Evolutionary conservation across 306 rosid species (phyloP).

Genomic region (Medicago ruthenica): DNA sequence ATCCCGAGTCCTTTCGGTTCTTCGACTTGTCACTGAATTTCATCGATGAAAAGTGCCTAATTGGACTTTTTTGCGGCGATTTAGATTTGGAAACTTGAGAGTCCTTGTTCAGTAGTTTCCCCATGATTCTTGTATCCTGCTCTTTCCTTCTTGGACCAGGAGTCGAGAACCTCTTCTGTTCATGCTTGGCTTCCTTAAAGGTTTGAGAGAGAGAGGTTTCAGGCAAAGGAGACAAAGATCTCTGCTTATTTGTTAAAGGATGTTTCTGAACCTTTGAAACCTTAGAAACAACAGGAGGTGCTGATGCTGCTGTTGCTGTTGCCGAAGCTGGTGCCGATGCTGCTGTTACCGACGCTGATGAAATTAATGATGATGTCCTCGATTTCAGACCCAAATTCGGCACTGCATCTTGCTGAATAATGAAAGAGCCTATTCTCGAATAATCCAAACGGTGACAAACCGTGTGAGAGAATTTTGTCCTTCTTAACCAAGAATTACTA

Average conservation of each 20-base stretch:
- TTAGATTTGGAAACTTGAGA: constrained; percentile 44
- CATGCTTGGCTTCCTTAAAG: constrained; percentile 74
- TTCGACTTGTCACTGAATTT: constrained; percentile 56
- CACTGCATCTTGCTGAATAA: constrained; percentile 41
- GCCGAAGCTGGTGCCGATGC: background rate
- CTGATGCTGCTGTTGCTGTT: background rate
- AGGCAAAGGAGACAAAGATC: constrained; percentile 86
- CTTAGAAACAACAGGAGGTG: constrained; percentile 30
- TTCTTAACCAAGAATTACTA: constrained; percentile 79
- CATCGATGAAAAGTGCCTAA: constrained; percentile 50
- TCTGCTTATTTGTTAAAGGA: constrained; percentile 56
- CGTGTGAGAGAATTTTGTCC: constrained; percentile 84
- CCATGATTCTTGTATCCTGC: constrained; percentile 59
- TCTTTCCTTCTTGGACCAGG: constrained; percentile 66
- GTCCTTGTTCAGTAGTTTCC: constrained; percentile 57
- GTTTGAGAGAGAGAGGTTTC: constrained; percentile 52
- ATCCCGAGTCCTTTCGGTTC: constrained; percentile 66
- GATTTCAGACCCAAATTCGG: constrained; percentile 54
- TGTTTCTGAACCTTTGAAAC: constrained; percentile 42
- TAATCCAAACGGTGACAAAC: constrained; percentile 82
- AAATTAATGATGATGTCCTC: constrained; percentile 41
- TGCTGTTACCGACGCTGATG: background rate
- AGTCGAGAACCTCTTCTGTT: constrained; percentile 71
- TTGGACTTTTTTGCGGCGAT: constrained; percentile 53
- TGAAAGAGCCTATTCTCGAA: constrained; percentile 51